Evolutionary conservation across 495 filamentous ascomycete genomes (phyloP), one percentile per base, ranked within the genome.

Genomic region (Aspergillus mulundensis): DNA sequence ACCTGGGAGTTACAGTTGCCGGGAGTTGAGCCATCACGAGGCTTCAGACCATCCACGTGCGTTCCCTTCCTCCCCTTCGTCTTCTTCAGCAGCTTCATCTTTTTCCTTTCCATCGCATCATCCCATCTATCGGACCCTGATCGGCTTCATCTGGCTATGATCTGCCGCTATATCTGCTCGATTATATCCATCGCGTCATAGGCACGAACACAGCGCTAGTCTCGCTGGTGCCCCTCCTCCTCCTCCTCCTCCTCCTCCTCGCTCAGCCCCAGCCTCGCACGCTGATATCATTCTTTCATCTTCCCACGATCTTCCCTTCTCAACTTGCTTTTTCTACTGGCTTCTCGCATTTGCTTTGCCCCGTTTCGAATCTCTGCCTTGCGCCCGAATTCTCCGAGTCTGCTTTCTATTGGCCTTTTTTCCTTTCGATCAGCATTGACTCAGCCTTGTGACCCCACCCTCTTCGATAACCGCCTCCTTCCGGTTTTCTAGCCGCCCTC

Each of bases 181-280:
- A 14, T 16, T 50, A 50, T 50, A 50, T 19, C 32, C 48, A 40
- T 50, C 48, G 48, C 50, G 50, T 57, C 55, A 57, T 57, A 49
- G 23, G 20, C 40, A 53, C 23, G 2, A 10, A 36, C 5, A 10
- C 14, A 5, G 14, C 43, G 34, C 40, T 58, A 56, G 53, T 30
- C 32, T 40, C 20, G 20, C 21, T 28, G 28, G 46, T 54, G 57
- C 50, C 50, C 50, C 56, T 59, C 56, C 41, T 40, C 28, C 48
- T 3, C 3, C 19, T 8, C n/a, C 36, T 50, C 47, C 11, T n/a
- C n/a, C 50, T 42, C 50, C 56, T 59, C 56, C 41, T 40, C 28
- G 40, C 48, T 39, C 32, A 23, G 34, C 48, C 34, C 32, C 50
- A 53, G 50, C 24, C 21, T 43, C 50, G 42, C n/a, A 15, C n/a